Evolutionary conservation across 164 flowering plant species (phyloP).

Genomic region (Amborella trichopoda): DNA sequence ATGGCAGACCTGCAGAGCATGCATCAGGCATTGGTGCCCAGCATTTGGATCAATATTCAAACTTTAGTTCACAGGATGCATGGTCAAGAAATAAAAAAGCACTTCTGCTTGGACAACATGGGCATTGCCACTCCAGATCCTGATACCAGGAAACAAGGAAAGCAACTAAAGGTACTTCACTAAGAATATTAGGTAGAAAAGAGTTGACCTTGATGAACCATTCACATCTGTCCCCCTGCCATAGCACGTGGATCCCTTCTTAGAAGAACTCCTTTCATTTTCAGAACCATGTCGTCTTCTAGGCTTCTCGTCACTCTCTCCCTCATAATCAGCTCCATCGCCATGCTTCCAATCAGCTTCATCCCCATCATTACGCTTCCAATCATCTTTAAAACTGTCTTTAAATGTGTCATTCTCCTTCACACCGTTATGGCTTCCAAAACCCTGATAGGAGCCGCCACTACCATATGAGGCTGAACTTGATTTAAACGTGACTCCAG

Average conservation of each 20-base stretch:
- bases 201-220: slow-evolving; percentile 17
- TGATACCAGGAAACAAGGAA: too few species aligned
- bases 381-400: slow-evolving; percentile 40
- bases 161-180: too few species aligned
- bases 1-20: too few species aligned
- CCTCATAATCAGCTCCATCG: slow-evolving; percentile 19
- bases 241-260: slow-evolving; percentile 25
- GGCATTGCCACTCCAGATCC: too few species aligned
- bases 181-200: too few species aligned
- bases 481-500: slow-evolving; percentile 69
- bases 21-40: too few species aligned
- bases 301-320: slow-evolving; percentile 31
- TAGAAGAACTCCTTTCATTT: slow-evolving; percentile 16
- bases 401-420: slow-evolving; percentile 29
- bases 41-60: too few species aligned
- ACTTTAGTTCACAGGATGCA: too few species aligned
- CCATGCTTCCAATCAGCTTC: slow-evolving; percentile 7
- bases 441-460: slow-evolving; percentile 34
- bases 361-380: slow-evolving; percentile 29
- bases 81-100: too few species aligned
- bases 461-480: slow-evolving; percentile 48
- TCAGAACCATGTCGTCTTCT: slow-evolving; percentile 21
- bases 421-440: slow-evolving; percentile 40
- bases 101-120: too few species aligned
- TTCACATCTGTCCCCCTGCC: too few species aligned